Conservation (phyloP, 306 rosid species). For the Pyrus communis region DNA sequence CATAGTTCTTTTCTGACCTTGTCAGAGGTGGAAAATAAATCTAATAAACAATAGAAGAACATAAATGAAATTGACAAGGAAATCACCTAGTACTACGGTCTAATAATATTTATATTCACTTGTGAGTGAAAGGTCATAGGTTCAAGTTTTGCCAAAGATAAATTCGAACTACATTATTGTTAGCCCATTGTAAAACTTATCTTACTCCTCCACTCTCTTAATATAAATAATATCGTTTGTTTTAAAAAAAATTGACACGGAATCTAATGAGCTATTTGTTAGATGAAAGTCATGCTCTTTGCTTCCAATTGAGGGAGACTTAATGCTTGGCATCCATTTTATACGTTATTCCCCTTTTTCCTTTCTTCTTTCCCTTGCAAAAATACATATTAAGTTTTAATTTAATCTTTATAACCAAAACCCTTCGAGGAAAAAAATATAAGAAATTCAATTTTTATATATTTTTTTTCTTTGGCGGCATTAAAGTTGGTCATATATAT, state of each 20-base stretch:
- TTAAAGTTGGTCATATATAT: too few relatives aligned
- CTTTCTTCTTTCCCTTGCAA: background rate
- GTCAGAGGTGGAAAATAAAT: background rate
- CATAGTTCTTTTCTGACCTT: background rate
- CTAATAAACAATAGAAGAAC: background rate
- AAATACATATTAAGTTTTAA: background rate
- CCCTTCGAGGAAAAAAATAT: too few relatives aligned
- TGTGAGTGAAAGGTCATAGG: too few relatives aligned
- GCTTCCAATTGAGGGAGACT: background rate
- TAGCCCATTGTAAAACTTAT: too few relatives aligned
- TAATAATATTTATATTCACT: too few relatives aligned
- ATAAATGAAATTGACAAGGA: background rate
- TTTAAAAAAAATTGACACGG: too few relatives aligned
- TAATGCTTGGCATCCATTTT: background rate
- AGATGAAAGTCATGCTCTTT: background rate
- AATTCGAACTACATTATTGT: too few relatives aligned
- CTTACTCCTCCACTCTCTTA: rapidly evolving
- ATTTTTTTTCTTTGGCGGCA: too few relatives aligned
- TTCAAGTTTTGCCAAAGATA: rapidly evolving
- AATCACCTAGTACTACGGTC: too few relatives aligned
- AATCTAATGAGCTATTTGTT: background rate
- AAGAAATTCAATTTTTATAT: too few relatives aligned
- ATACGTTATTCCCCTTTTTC: background rate
- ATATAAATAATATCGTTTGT: too few relatives aligned
- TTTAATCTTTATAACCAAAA: too few relatives aligned